Conservation (phyloP, 495 filamentous ascomycete genomes). For the Pyrenula aspistea region DNA sequence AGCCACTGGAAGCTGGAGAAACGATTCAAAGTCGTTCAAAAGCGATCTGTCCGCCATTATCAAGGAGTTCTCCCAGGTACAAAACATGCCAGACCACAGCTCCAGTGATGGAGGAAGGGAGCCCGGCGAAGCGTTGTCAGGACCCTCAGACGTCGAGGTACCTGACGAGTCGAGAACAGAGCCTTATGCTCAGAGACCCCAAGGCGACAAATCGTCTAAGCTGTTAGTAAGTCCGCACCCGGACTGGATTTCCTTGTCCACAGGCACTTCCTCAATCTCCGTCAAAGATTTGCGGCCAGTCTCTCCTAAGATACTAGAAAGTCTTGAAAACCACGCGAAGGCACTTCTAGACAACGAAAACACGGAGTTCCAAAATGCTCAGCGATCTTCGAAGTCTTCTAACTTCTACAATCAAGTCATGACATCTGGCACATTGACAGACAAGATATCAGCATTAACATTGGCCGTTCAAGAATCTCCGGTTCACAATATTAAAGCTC, state of each 20-base stretch:
- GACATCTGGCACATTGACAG: conserved; percentile 87
- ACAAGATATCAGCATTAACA: conserved; percentile 92
- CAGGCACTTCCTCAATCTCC: background rate
- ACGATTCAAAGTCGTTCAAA: conserved; percentile 14
- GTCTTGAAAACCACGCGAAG: conserved; percentile 53
- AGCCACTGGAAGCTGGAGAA: conserved; percentile 2
- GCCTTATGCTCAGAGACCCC: conserved; percentile 9
- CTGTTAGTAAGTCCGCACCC: conserved; percentile 4
- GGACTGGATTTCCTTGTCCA: conserved; percentile 2
- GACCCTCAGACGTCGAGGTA: conserved; percentile 14
- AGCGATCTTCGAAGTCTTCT: conserved; percentile 50
- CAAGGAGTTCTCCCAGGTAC: conserved; percentile 25
- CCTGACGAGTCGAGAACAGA: conserved; percentile 17
- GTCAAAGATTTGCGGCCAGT: background rate
- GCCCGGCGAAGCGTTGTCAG: background rate
- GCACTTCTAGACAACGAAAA: conserved; percentile 64
- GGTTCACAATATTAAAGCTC: conserved; percentile 75
- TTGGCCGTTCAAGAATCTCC: conserved; percentile 92
- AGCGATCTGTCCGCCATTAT: conserved; percentile 22
- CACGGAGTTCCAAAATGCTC: conserved; percentile 32
- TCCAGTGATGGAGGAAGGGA: conserved; percentile 21
- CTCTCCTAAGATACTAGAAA: background rate
- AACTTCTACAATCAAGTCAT: conserved; percentile 95
- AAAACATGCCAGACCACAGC: conserved; percentile 31
- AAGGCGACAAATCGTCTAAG: background rate